Conservation (phyloP, 2,329 filamentous ascomycete species). For the Dactylellina parvicollis region DNA sequence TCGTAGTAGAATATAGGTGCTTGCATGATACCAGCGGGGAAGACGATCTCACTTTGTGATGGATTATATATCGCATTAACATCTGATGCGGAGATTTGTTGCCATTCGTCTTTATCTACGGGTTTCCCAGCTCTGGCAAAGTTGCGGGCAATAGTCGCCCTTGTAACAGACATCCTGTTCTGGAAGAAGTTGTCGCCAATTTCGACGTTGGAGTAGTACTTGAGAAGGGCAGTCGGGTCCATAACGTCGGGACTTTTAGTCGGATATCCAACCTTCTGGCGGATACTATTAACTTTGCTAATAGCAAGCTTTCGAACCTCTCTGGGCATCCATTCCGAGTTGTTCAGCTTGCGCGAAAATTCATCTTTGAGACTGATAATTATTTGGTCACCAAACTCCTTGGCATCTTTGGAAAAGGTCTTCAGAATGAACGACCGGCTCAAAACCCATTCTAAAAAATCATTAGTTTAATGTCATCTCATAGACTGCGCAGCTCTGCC, state of each 20-base stretch:
- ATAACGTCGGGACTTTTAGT: constrained; percentile 71
- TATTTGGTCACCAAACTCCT: constrained; percentile 74
- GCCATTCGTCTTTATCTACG: constrained; percentile 70
- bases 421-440: constrained; percentile 75
- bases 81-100: constrained; percentile 69
- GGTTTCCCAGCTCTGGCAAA: constrained; percentile 72
- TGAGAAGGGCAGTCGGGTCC: constrained; percentile 67
- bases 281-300: constrained; percentile 73
- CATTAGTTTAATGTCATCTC: background rate
- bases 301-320: constrained; percentile 70
- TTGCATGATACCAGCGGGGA: constrained; percentile 76
- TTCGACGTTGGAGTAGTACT: constrained; percentile 69
- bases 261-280: constrained; percentile 75
- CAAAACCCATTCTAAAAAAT: background rate
- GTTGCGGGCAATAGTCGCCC: constrained; percentile 64
- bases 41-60: constrained; percentile 73
- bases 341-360: constrained; percentile 71
- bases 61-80: constrained; percentile 75
- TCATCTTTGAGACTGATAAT: constrained; percentile 75
- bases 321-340: constrained; percentile 73
- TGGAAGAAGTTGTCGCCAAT: constrained; percentile 68
- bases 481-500: too few relatives aligned
- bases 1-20: constrained; percentile 72
- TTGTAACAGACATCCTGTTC: constrained; percentile 68
- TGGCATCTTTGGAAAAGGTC: constrained; percentile 73